Base-by-base conservation (phyloP, 1,284 basidiomycete species). In the Rhodofomes roseus region DNA sequence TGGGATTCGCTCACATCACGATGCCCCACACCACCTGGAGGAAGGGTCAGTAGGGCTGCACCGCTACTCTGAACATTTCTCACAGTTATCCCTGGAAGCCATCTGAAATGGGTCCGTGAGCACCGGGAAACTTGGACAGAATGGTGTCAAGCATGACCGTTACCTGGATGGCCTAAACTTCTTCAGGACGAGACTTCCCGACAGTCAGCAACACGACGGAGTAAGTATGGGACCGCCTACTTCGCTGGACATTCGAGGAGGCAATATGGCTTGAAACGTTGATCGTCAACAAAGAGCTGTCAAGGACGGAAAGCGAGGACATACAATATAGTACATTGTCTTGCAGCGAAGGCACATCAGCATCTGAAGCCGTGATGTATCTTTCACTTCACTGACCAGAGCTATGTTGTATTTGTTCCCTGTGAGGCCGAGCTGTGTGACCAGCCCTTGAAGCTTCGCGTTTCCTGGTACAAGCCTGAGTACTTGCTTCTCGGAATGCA, bases 201-300 rank as follows among this genome's bases (percentile, higher is more conserved):
- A 7, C 14, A 22, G 43, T 44, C 11, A 34, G 12, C 8, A 18
- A 18, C 36, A 7, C 29, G 34, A 11, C 29, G n/a, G 55, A 25
- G 16, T 25, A 12, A 11, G 12, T 11, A 29, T 20, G 16, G 16
- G 22, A 41, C 11, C 14, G 65, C 77, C 20, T 57, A 86, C 84
- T 86, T 86, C 40, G 84, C 79, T 11, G 83, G 83, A 61, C 81
- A 83, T 76, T 86, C 84, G 62, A 81, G 84, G 2, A 86, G 70
- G 63, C 83, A 84, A 63, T 86, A 86, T 2, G 84, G 82, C 84
- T 44, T 86, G 52, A 2, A 9, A 14, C 14, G 23, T 29, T 16
- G 0, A 34, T 16, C 11, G 16, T 18, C 8, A 11, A 53, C n/a
- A 57, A 23, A 27, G 25, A 36, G 31, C 9, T 5, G 16, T 18